Evolutionary conservation across 352 stramenopile species (phyloP), one percentile per base, ranked within the genome.

Genomic region (Phytopythium cucurbitacearum): DNA sequence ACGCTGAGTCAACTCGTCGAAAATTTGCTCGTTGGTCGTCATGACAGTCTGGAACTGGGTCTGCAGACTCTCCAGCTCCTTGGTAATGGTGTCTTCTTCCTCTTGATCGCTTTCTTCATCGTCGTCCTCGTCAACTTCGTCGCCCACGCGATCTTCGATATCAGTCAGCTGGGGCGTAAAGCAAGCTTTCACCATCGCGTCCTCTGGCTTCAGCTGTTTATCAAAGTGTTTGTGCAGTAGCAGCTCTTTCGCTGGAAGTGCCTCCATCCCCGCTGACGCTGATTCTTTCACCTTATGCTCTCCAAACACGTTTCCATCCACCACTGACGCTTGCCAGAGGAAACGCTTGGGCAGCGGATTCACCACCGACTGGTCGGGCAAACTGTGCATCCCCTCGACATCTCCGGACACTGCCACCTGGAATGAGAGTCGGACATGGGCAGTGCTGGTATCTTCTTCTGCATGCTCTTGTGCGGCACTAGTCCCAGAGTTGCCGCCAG

Each of bases 201-300:
- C 70, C 9, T 48, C 48, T 21, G 62, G 57, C 5, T 41, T 54
- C 28, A 70, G 41, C 48, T 85, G 77, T 11, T 85, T 56, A 1
- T 80, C 72, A 34, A 89, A 86, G 47, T 87, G 67, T 5, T 69
- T 65, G 47, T 89, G 76, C 44, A 84, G 59, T 10, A 89, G 61
- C 8, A 89, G 38, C 9, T 80, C 68, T 47, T 68, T 71, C 4
- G 58, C 32, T 45, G 61, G 13, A 10, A 39, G 5, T 38, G 13
- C 32, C 45, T 45, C 4, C 11, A 36, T 2, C 47, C 42, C 34
- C 13, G 2, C 7, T n/a, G 13, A 11, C 3, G 7, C 35, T 33
- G 46, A 7, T 3, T 35, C 41, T 2, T 51, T 36, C 3, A 44
- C 3, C 48, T 70, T 71, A 36, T 64, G 70, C 50, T 73, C 52